A percentile compares a stretch with the other conserved stretches of the same genome.
phyloP scores from a whole-genome alignment of 768 basidiomycete genomes.

The Gymnopilus junonius region DNA sequence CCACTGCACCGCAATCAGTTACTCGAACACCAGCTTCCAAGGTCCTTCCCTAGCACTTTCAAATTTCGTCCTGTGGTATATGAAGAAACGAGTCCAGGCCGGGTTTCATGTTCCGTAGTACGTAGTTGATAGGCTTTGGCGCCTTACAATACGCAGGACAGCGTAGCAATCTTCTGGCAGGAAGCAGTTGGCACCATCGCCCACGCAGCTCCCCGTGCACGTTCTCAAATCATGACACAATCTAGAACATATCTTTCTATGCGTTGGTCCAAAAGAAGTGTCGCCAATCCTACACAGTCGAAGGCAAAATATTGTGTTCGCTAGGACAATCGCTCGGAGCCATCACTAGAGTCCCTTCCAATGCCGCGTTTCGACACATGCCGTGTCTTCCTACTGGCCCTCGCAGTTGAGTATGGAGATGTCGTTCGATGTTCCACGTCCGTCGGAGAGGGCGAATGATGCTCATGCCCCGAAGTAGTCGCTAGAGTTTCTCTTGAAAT shows the following conservation, averaged over 20 bases:
- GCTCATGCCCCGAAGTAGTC: background rate
- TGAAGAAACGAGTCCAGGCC: no score
- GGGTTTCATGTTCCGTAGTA: no score
- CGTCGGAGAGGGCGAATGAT: no score
- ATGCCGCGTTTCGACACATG: background rate
- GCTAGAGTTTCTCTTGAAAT: background rate
- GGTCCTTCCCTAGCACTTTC: no score
- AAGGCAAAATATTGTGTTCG: background rate
- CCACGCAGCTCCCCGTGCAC: background rate
- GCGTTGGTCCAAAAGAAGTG: background rate
- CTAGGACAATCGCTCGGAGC: background rate
- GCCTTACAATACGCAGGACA: no score
- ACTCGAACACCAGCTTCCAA: no score
- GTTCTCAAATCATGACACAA: background rate
- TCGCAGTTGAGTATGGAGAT: background rate
- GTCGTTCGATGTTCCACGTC: background rate
- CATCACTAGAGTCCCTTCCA: background rate
- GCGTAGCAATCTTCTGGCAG: no score
- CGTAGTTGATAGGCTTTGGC: no score
- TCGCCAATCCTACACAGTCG: background rate
- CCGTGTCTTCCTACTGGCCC: background rate
- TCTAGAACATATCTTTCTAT: no score
- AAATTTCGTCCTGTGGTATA: no score
- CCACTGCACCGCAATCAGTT: no score
- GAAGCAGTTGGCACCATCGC: no score